Evolutionary conservation across 345 rosid species (phyloP), one percentile per base, ranked within the genome.

Genomic region (Moringa oleifera): DNA sequence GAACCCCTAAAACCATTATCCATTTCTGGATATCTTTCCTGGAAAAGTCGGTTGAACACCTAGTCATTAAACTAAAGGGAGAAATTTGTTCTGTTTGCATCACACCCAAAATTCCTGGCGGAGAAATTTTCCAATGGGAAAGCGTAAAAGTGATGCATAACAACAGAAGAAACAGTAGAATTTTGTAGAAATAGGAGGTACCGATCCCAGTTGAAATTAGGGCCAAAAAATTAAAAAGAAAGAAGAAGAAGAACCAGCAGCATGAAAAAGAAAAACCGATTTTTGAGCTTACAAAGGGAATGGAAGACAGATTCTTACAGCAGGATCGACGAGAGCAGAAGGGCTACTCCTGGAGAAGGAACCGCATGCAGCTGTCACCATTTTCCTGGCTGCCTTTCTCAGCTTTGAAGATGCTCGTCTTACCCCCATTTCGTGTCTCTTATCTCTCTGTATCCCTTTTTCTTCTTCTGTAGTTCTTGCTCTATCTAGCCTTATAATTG

Each of bases 361-460:
- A 59, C 81, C 85, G 31, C 92, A 90, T 20, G 89, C 97, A 58
- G 89, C 90, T 10, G 78, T 73, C 65, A 78, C 85, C 76, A 87
- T 77, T 73, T 77, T 78, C 70, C 61, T 78, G 7, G 90, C 87
- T 22, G 83, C 95, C 60, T 68, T 85, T 68, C 73, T 85, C 25
- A 90, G 79, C 79, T 71, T 83, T 23, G 81, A 77, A 56, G 82
- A 64, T 17, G 81, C 72, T 66, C 70, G 72, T 67, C 77, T 75
- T 6, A 75, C 79, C 49, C 81, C 87, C 78, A 73, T 76, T 20
- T 66, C 61, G 41, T 67, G 25, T 57, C 21, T 25, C 62, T 52
- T 41, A 7, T 41, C 47, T 41, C 47, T 41, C 9, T 11, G 1
- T 41, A 7, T 41, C 13, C 47, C 13, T 41, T 16, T 41, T 41